Percentiles rank a stretch among this genome's conserved stretches.
Conservation (phyloP, 2,329 filamentous ascomycete species). For the Fusarium anguioides region DNA sequence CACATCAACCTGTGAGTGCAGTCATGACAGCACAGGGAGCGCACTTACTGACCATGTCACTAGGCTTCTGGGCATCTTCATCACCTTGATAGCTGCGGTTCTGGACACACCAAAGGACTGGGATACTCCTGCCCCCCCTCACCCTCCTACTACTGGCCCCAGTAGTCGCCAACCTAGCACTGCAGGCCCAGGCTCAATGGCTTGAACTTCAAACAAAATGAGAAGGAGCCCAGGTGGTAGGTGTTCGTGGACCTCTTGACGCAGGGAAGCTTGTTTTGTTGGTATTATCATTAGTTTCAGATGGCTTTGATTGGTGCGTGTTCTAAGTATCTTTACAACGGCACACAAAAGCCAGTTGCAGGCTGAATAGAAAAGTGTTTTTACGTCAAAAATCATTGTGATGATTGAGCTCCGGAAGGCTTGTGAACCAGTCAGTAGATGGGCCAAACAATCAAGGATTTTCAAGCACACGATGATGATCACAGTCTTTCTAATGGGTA, state of each 20-base stretch:
- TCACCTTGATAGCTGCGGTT: conserved; percentile 32
- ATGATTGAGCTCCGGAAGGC: not conserved
- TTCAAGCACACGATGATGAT: not conserved
- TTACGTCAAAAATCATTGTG: not conserved
- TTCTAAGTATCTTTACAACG: conserved; percentile 16
- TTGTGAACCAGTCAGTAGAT: not conserved
- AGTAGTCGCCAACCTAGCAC: not conserved
- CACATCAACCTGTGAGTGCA: conserved; percentile 44
- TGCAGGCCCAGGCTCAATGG: not conserved
- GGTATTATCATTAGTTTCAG: conserved; percentile 7
- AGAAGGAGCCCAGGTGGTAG: not conserved
- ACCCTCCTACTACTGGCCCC: not conserved
- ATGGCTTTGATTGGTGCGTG: conserved; percentile 2
- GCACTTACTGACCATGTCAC: conserved; percentile 17
- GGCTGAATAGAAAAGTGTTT: conserved; percentile 7
- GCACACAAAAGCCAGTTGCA: not conserved
- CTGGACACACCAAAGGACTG: conserved; percentile 24
- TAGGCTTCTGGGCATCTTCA: conserved; percentile 37
- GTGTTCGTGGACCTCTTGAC: not conserved
- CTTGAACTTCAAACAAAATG: not conserved
- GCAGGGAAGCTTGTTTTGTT: not conserved
- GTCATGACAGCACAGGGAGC: not conserved
- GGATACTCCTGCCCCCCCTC: not conserved
- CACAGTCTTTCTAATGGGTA: conserved; percentile 8
- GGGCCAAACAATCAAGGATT: not conserved